phyloP scores from a whole-genome alignment of 2,329 filamentous ascomycete genomes.

The Biscogniauxia mediterranea region DNA sequence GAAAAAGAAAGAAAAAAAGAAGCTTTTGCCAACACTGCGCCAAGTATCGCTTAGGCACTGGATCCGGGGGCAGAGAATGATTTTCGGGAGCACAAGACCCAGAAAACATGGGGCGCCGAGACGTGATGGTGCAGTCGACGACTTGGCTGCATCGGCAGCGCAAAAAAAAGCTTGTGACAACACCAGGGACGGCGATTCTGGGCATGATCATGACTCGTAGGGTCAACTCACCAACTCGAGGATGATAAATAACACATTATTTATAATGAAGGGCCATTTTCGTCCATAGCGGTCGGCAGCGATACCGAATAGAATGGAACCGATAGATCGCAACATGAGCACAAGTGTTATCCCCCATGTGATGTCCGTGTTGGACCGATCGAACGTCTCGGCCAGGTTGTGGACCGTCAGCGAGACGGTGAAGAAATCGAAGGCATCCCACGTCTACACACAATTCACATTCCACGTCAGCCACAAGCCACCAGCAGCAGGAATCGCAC shows the following conservation, averaged over 20 bases:
- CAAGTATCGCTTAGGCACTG: constrained; percentile 25
- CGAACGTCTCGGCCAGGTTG: constrained; percentile 52
- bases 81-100: neutral
- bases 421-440: constrained; percentile 67
- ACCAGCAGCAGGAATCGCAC: too few species aligned
- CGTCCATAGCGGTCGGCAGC: constrained; percentile 56
- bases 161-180: constrained; percentile 2
- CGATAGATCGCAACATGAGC: constrained; percentile 59
- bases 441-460: constrained; percentile 40
- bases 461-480: constrained; percentile 7
- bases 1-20: constrained; percentile 6
- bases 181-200: neutral
- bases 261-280: constrained; percentile 73
- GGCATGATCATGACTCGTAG: neutral
- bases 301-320: constrained; percentile 53
- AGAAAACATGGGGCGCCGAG: neutral
- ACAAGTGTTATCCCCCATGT: constrained; percentile 65
- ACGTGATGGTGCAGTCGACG: neutral
- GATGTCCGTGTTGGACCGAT: constrained; percentile 54
- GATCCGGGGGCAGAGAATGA: neutral
- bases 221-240: constrained; percentile 61
- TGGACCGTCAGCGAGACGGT: constrained; percentile 60
- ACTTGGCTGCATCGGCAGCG: constrained; percentile 3
- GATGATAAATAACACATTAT: constrained; percentile 70
- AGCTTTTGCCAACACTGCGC: constrained; percentile 31